A percentile compares a stretch with the other conserved stretches of the same genome.
Conservation (phyloP, 2,329 filamentous ascomycete species). For the Xylaria sp. region DNA sequence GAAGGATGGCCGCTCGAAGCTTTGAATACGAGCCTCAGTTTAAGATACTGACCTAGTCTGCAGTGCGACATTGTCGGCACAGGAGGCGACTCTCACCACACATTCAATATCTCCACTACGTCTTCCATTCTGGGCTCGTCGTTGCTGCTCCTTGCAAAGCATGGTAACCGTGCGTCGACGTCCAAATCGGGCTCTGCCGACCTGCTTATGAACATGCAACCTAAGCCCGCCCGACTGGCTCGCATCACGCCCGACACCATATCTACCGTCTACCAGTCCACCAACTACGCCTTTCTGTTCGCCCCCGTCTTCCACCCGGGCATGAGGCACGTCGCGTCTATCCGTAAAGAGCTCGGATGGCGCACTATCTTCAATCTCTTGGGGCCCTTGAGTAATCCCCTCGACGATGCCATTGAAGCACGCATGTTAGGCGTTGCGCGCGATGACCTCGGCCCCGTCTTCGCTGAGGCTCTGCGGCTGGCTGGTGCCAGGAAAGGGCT, state of each 20-base stretch:
- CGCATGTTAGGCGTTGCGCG: slow-evolving; percentile 93
- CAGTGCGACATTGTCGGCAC: slow-evolving; percentile 95
- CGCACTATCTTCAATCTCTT: slow-evolving; percentile 98
- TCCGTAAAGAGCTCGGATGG: slow-evolving; percentile 89
- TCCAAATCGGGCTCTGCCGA: slow-evolving; percentile 97
- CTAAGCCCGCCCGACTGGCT: slow-evolving; percentile 77
- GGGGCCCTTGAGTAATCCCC: slow-evolving; percentile 90
- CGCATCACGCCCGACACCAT: slow-evolving; percentile 80
- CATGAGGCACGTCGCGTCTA: slow-evolving; percentile 87
- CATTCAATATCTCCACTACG: slow-evolving; percentile 98
- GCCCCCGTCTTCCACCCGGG: slow-evolving; percentile 96
- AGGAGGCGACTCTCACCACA: slow-evolving; percentile 95
- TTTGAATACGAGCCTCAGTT: neutral
- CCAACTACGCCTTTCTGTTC: slow-evolving; percentile 95
- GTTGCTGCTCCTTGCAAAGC: slow-evolving; percentile 87
- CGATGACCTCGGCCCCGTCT: slow-evolving; percentile 86
- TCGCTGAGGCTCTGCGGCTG: slow-evolving; percentile 83
- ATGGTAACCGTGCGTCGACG: slow-evolving; percentile 94
- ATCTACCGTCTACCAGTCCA: slow-evolving; percentile 75
- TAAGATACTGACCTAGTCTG: slow-evolving; percentile 12
- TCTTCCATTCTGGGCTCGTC: slow-evolving; percentile 91
- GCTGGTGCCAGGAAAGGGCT: slow-evolving; percentile 84
- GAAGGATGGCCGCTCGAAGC: neutral
- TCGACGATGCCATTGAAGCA: slow-evolving; percentile 86
- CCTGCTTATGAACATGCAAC: slow-evolving; percentile 80